Conservation (phyloP, 139 green algal species). For the Trebouxia sp. region DNA sequence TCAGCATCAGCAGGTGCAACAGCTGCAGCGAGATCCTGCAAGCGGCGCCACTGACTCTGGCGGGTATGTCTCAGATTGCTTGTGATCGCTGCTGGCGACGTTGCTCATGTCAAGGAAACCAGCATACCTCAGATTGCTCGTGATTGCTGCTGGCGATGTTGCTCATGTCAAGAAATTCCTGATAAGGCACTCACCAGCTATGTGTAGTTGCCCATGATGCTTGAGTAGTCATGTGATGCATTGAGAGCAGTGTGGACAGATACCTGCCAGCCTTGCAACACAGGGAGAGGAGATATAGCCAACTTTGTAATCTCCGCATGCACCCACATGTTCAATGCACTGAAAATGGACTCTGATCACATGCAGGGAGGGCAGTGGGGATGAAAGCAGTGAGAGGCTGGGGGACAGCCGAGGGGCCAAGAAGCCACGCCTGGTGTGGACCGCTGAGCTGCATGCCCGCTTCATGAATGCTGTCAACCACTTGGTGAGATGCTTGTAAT, state of each 20-base stretch:
- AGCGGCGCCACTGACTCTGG: not conserved
- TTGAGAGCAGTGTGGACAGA: no score
- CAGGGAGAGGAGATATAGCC: not conserved
- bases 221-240: no score
- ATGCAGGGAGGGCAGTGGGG: slow-evolving; percentile 8
- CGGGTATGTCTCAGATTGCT: no score
- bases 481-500: slow-evolving; percentile 44
- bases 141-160: no score
- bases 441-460: slow-evolving; percentile 71
- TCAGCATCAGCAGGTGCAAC: not conserved
- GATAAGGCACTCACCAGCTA: no score
- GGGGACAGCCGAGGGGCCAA: slow-evolving; percentile 27
- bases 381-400: not conserved
- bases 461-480: slow-evolving; percentile 80
- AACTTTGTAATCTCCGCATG: not conserved
- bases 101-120: not conserved
- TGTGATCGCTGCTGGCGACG: no score
- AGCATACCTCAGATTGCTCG: no score
- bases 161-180: no score
- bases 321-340: no score
- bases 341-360: not conserved
- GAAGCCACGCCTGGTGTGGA: slow-evolving; percentile 72
- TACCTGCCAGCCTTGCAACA: no score
- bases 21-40: not conserved
- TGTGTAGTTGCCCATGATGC: no score